Percentiles rank a stretch among this genome's conserved stretches.
These are phyloP conservation scores for Aspergillus terreus DNA, from an alignment of 2,329 filamentous ascomycete genomes.

Conservation along the genomic window DNA sequence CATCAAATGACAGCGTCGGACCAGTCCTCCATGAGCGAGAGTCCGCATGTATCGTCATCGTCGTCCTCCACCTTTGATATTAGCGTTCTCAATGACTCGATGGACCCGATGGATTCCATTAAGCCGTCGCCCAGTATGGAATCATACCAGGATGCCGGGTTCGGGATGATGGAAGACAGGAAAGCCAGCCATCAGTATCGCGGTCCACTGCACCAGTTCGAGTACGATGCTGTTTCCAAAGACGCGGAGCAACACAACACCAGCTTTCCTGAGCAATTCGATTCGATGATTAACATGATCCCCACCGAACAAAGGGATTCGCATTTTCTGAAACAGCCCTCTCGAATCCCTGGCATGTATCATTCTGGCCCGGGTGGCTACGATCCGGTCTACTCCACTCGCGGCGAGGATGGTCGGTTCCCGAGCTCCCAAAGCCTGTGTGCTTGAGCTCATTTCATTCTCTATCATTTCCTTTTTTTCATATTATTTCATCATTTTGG, in stretches of 20 bases:
- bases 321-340: conserved; percentile 25
- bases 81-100: conserved; percentile 34
- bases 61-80: conserved; percentile 38
- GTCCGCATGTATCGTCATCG: conserved; percentile 37
- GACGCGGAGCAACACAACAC: conserved; percentile 21
- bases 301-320: conserved; percentile 24
- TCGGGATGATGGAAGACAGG: conserved; percentile 20
- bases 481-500: conserved; percentile 9
- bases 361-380: conserved; percentile 25
- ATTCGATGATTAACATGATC: conserved; percentile 28
- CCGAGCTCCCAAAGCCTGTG: conserved; percentile 34
- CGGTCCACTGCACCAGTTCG: conserved; percentile 23
- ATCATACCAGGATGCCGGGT: conserved; percentile 31
- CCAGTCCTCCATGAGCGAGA: conserved; percentile 36
- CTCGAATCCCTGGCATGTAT: conserved; percentile 21
- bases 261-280: conserved; percentile 27
- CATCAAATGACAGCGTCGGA: conserved; percentile 33
- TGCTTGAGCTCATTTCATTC: conserved; percentile 27
- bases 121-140: conserved; percentile 30
- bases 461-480: conserved; percentile 17
- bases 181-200: conserved; percentile 23
- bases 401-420: conserved; percentile 28
- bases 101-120: conserved; percentile 38
- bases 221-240: conserved; percentile 23
- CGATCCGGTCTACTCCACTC: conserved; percentile 28